A percentile compares a stretch with the other conserved stretches of the same genome.
Conservation (phyloP, 352 stramenopile genomes). For the Pythium dissotocum region DNA sequence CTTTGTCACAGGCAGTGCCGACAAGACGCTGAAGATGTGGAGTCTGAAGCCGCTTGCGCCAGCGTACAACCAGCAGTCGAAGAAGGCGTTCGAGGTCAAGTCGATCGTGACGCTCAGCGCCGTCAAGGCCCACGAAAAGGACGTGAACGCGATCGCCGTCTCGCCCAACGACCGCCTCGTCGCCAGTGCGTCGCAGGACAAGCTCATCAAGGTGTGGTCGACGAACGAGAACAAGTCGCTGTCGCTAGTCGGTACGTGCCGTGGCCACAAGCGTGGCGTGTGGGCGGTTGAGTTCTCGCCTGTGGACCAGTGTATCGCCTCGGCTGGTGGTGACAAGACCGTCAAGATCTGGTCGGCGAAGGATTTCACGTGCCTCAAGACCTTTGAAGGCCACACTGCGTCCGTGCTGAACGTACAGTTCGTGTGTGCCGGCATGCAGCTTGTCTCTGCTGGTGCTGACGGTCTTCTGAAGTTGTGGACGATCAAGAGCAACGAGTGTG, state of each 20-base stretch:
- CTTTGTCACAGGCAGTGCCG: conserved; percentile 95
- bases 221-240: conserved; percentile 71
- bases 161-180: conserved; percentile 97
- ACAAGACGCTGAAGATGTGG: conserved; percentile 99
- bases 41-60: conserved; percentile 77
- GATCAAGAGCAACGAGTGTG: conserved; percentile 97
- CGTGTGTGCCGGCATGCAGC: conserved; percentile 89
- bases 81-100: conserved; percentile 46
- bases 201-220: conserved; percentile 97
- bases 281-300: conserved; percentile 97
- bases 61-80: conserved; percentile 41
- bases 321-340: conserved; percentile 95
- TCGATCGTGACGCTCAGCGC: conserved; percentile 59
- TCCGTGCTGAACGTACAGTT: conserved; percentile 91
- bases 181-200: conserved; percentile 97
- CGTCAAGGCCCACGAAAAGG: conserved; percentile 94
- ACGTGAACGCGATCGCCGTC: conserved; percentile 96
- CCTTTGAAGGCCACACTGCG: conserved; percentile 94
- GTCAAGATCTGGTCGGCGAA: conserved; percentile 97
- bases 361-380: conserved; percentile 96
- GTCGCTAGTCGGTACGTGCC: conserved; percentile 89
- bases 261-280: conserved; percentile 97
- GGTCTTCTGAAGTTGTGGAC: conserved; percentile 98
- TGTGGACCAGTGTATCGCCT: conserved; percentile 95
- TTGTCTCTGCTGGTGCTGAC: conserved; percentile 95